phyloP scores from a whole-genome alignment of 1,284 basidiomycete genomes.

The Pseudozyma flocculosa region DNA sequence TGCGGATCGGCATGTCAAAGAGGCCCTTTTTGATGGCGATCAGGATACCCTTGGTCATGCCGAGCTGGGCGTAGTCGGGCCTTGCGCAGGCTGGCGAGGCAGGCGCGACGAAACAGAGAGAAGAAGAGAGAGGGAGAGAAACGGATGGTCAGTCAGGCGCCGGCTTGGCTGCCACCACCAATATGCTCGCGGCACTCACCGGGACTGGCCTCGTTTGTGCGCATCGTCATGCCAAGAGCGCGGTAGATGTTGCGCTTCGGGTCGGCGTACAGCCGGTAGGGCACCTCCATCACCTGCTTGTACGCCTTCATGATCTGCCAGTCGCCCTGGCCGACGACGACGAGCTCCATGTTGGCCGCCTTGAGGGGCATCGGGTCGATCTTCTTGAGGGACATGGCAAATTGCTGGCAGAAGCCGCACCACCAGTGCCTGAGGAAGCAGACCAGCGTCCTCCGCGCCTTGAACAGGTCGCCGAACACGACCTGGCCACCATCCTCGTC shows the following conservation, averaged over 20 bases:
- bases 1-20: slow-evolving; percentile 71
- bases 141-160: too few relatives aligned
- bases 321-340: slow-evolving; percentile 78
- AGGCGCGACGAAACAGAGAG: too few relatives aligned
- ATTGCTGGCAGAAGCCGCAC: slow-evolving; percentile 80
- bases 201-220: slow-evolving; percentile 62
- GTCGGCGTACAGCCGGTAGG: slow-evolving; percentile 72
- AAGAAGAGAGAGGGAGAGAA: too few relatives aligned
- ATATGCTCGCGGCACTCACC: too few relatives aligned
- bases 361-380: slow-evolving; percentile 65
- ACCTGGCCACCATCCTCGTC: slow-evolving; percentile 69
- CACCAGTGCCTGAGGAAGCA: slow-evolving; percentile 61
- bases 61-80: slow-evolving; percentile 69
- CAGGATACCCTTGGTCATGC: slow-evolving; percentile 68
- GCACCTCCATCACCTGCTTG: slow-evolving; percentile 64
- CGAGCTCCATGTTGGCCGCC: slow-evolving; percentile 64
- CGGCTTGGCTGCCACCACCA: too few relatives aligned
- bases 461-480: slow-evolving; percentile 73
- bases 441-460: slow-evolving; percentile 69
- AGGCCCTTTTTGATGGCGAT: slow-evolving; percentile 65
- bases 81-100: slow-evolving; percentile 59
- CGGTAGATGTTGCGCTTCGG: slow-evolving; percentile 70
- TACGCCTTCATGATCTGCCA: slow-evolving; percentile 72
- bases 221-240: slow-evolving; percentile 72
- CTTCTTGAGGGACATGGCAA: slow-evolving; percentile 70